Percentiles rank a stretch among this genome's conserved stretches.
These are phyloP conservation scores for Luffa aegyptiaca DNA, from an alignment of 306 rosid genomes.

Conservation along the genomic window DNA sequence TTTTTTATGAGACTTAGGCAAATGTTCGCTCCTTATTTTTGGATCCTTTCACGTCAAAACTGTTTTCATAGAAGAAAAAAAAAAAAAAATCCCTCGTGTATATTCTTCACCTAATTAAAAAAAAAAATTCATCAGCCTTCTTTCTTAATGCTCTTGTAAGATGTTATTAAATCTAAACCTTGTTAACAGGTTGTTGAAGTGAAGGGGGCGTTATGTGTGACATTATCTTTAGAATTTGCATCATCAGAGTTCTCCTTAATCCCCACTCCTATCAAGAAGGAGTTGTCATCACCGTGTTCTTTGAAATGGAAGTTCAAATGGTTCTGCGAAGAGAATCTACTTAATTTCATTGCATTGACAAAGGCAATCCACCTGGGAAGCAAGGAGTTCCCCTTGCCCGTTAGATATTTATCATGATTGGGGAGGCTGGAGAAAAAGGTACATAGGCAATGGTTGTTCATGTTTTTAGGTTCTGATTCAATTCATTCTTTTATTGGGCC, in stretches of 20 bases:
- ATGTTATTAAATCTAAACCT: background rate
- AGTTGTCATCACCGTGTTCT: conserved; percentile 18
- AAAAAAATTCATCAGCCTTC: background rate
- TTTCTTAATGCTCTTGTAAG: background rate
- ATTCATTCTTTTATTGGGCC: conserved; percentile 58
- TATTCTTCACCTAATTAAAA: background rate
- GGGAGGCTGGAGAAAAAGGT: conserved; percentile 7
- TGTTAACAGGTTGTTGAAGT: conserved; percentile 51
- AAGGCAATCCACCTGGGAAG: conserved; percentile 64
- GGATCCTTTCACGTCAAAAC: background rate
- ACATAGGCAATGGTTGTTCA: conserved; percentile 5
- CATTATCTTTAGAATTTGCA: conserved; percentile 36
- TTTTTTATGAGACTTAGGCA: background rate
- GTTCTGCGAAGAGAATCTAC: conserved; percentile 47
- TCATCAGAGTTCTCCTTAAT: conserved; percentile 23
- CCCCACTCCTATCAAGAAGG: conserved; percentile 18
- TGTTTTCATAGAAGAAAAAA: background rate
- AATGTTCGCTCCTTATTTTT: background rate
- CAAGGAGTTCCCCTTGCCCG: conserved; percentile 32
- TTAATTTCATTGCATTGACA: conserved; percentile 59
- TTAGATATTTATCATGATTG: conserved; percentile 40
- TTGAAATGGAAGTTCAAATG: conserved; percentile 58
- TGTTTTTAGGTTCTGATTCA: conserved; percentile 33
- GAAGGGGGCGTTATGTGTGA: conserved; percentile 34
- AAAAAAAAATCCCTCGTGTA: background rate